Base-by-base conservation (phyloP, 192 early-diverging fungal species). In the Coemansia interrupta region DNA sequence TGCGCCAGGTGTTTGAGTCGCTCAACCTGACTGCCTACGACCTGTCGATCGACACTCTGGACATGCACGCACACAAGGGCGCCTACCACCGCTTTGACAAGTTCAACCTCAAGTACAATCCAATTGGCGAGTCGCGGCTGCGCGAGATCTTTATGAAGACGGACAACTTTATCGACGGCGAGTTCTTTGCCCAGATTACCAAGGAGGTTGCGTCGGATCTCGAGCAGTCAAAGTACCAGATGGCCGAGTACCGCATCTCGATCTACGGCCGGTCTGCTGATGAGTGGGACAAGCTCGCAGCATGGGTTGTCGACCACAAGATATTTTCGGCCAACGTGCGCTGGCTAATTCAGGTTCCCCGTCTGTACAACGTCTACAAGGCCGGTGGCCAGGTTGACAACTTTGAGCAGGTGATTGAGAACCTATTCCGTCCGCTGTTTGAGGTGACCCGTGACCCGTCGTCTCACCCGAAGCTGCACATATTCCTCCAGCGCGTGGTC, bases 81-180 rank as follows among this genome's bases (percentile, higher is more conserved):
- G 91, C 93, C 3, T 97, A 94, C 82, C 93, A 97, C 78, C 82
- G 92, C 38, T 95, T 97, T 56, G 95, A 95, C 80, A 95, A 95
- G 72, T 97, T 97, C 82, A 97, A 97, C 65, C 72, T 93, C 20
- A 95, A 97, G 70, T 97, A 97, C 69, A 94, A 94, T 56, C 95
- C 95, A 9, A 82, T 97, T 45, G 95, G 95, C 22, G 93, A 95
- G 69, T 93, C 91, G 32, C 91, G 95, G 57, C 72, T 97, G 44
- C 77, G 95, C 48, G 93, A 95, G 68, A 95, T 97, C 55, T 97
- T 97, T 60, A 78, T 97, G 73, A 97, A 97, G 78, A 92, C 93
- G 0, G 93, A 97, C 73, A 97, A 97, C 69, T 86, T 78, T 54
- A 87, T 94, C 54, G 62, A 88, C 3, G 95, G 95, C 19, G 70